Evolutionary conservation across 1,139 yeast species (phyloP).

Genomic region (Pneumocystis sp.): DNA sequence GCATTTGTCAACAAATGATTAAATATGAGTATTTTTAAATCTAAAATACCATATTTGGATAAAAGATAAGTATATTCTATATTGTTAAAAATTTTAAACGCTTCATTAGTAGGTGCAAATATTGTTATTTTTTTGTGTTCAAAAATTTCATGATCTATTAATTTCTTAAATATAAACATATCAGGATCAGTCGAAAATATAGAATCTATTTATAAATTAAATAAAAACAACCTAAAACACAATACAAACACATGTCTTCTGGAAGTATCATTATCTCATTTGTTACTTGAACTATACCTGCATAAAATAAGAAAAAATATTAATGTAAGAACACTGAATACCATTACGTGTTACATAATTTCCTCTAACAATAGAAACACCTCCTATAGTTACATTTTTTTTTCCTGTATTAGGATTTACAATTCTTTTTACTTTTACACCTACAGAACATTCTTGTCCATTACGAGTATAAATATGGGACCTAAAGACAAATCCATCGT

Average conservation of each 20-base stretch:
- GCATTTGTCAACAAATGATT: background rate
- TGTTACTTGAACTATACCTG: background rate
- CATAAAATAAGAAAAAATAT: background rate
- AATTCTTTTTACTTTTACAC: background rate
- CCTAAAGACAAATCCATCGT: background rate
- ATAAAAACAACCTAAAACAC: background rate
- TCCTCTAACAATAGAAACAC: background rate
- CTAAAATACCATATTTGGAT: background rate
- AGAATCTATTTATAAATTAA: background rate
- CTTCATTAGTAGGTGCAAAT: background rate
- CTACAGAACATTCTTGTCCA: background rate
- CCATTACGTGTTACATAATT: background rate
- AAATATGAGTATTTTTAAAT: background rate
- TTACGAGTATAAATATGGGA: background rate
- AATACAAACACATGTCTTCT: background rate
- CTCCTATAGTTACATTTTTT: background rate
- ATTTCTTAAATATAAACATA: background rate
- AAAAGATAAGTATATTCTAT: background rate
- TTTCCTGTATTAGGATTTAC: background rate
- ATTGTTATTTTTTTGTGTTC: background rate
- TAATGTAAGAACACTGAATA: background rate
- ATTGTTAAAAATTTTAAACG: background rate
- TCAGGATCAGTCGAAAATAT: background rate
- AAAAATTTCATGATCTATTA: background rate
- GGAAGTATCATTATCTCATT: background rate